Evolutionary conservation across 2,329 filamentous ascomycete species (phyloP).

Genomic region (Pseudogymnoascus sp.): DNA sequence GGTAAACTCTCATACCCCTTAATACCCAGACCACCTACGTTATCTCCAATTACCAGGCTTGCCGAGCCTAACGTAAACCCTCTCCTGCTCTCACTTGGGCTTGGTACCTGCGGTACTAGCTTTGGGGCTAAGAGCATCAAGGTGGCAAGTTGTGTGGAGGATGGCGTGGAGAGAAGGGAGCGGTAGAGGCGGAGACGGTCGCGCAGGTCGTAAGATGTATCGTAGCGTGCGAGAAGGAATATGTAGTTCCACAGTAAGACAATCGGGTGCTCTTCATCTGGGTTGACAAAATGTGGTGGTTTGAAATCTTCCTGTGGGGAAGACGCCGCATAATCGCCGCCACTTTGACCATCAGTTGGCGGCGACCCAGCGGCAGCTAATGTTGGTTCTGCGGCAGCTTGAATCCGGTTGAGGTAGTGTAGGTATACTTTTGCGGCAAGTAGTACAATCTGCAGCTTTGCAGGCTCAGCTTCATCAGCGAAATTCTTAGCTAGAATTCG

Average conservation of each 20-base stretch:
- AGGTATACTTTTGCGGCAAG: slow-evolving; percentile 95
- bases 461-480: slow-evolving; percentile 71
- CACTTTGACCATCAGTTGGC: slow-evolving; percentile 17
- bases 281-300: slow-evolving; percentile 15
- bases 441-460: slow-evolving; percentile 85
- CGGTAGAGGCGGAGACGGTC: slow-evolving; percentile 87
- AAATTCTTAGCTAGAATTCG: slow-evolving; percentile 84
- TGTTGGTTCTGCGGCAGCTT: slow-evolving; percentile 30
- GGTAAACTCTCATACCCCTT: slow-evolving; percentile 74
- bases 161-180: slow-evolving; percentile 68
- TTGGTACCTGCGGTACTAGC: slow-evolving; percentile 82
- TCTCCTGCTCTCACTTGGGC: slow-evolving; percentile 75
- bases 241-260: slow-evolving; percentile 77
- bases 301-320: slow-evolving; percentile 16
- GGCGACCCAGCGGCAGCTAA: slow-evolving; percentile 26
- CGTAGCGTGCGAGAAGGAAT: slow-evolving; percentile 79
- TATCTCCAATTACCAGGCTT: slow-evolving; percentile 73
- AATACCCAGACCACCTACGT: slow-evolving; percentile 64
- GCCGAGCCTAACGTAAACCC: slow-evolving; percentile 75
- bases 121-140: slow-evolving; percentile 90
- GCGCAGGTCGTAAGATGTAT: slow-evolving; percentile 88
- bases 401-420: slow-evolving; percentile 67
- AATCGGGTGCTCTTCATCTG: slow-evolving; percentile 53
- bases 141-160: slow-evolving; percentile 72
- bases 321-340: slow-evolving; percentile 22